phyloP scores from a whole-genome alignment of 768 basidiomycete genomes.

The Leccinum rimulosum region DNA sequence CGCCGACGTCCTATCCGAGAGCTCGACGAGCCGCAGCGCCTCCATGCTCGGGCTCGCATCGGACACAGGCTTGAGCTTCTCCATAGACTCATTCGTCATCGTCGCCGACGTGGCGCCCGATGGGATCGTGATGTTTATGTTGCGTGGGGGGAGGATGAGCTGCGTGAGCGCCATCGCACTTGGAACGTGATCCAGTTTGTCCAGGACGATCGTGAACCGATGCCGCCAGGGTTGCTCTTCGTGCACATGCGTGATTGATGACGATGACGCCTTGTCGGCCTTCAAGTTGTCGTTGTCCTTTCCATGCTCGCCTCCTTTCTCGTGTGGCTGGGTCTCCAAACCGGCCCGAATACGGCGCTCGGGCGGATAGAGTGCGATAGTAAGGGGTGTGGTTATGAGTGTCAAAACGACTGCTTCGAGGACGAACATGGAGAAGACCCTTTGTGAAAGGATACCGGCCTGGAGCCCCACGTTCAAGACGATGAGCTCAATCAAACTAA shows the following conservation, averaged over 20 bases:
- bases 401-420: slow-evolving; percentile 80
- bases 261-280: slow-evolving; percentile 3
- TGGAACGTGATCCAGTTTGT: slow-evolving; percentile 86
- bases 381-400: slow-evolving; percentile 81
- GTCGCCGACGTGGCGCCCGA: slow-evolving; percentile 9
- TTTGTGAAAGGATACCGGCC: slow-evolving; percentile 70
- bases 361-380: slow-evolving; percentile 63
- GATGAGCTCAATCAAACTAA: slow-evolving; percentile 85
- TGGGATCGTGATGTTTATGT: background rate
- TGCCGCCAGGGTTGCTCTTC: slow-evolving; percentile 40
- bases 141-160: slow-evolving; percentile 54
- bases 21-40: slow-evolving; percentile 83
- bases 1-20: slow-evolving; percentile 62
- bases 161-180: slow-evolving; percentile 89
- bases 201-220: slow-evolving; percentile 84
- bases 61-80: slow-evolving; percentile 13
- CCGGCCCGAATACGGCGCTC: slow-evolving; percentile 50
- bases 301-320: slow-evolving; percentile 35
- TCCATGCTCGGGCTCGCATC: slow-evolving; percentile 50
- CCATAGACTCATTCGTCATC: slow-evolving; percentile 1
- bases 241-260: slow-evolving; percentile 3
- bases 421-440: slow-evolving; percentile 95
- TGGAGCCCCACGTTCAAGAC: slow-evolving; percentile 91
- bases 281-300: background rate
- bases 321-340: background rate